Evolutionary conservation across 305 asterid species (phyloP).

Genomic region (Fraxinus ornus): DNA sequence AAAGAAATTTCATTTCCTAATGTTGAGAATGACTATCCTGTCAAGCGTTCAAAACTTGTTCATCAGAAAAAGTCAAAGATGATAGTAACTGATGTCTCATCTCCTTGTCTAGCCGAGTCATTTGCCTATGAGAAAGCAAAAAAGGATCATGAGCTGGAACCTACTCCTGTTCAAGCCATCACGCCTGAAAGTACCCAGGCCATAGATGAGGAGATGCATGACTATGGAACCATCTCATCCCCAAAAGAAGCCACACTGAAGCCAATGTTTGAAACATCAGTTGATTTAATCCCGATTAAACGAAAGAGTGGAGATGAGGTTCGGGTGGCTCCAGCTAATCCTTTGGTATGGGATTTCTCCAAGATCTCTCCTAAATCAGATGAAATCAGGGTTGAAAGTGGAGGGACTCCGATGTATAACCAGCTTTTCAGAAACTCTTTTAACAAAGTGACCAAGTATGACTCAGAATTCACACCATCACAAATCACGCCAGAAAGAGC

Average conservation of each 20-base stretch:
- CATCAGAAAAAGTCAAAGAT: constrained; percentile 64
- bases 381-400: constrained; percentile 38
- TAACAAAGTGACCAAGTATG: constrained; percentile 37
- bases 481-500: constrained; percentile 35
- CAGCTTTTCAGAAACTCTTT: constrained; percentile 50
- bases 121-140: constrained; percentile 34
- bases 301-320: constrained; percentile 29
- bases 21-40: constrained; percentile 77
- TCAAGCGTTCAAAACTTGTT: constrained; percentile 83
- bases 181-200: constrained; percentile 41
- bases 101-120: constrained; percentile 43
- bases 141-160: constrained; percentile 37
- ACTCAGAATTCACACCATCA: constrained; percentile 34
- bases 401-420: constrained; percentile 39
- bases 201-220: constrained; percentile 61
- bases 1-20: constrained; percentile 76
- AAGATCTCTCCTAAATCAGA: constrained; percentile 37
- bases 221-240: constrained; percentile 43
- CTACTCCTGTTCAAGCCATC: constrained; percentile 25
- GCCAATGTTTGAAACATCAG: constrained; percentile 30
- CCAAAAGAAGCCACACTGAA: constrained; percentile 42
- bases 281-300: constrained; percentile 30
- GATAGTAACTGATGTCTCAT: constrained; percentile 60
- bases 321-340: constrained; percentile 43
- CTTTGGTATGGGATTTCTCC: constrained; percentile 36